Base-by-base conservation (phyloP, 2,329 filamentous ascomycete genomes). In the Tolypocladium amazonense region DNA sequence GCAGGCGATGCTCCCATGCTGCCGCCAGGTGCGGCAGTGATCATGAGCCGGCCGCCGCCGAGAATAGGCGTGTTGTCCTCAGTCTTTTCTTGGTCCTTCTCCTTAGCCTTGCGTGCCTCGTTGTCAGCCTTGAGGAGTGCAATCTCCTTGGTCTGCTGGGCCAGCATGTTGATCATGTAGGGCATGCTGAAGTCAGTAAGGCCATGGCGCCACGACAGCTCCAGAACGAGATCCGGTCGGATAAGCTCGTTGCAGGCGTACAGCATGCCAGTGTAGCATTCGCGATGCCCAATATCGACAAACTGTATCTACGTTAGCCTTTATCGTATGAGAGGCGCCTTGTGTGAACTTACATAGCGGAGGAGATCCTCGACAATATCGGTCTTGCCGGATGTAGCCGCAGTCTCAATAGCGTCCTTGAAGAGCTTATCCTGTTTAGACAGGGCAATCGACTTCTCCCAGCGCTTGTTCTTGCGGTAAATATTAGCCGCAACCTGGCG, bases 231-330 rank as follows among this genome's bases (percentile, higher is more conserved):
- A 71, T 97, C 92, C 4, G 95, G 88, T 23, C 91, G 90, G 67
- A 99, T 92, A 63, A 99, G 88, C 61, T 97, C 94, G 76, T 99
- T 96, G 82, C 94, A 99, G 58, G 95, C 88, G 72, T 99, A 99
- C 56, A 99, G 84, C 92, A 99, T 99, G 71, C 92, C 95, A n/a
- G 97, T 94, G 73, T 96, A 99, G 83, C 94, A 99, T 75, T 99
- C 94, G 63, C 93, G 92, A 81, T 93, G 96, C 68, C 95, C 94
- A 76, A 99, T 97, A 72, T 99, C 94, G 70, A 99, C 94, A 68
- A 99, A 99, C 93, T 97, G 72, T 1, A 56, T 25, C 43, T 14
- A 6, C 5, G 30, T 54, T 37, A 54, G 50, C 50, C n/a, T 54
- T 35, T 12, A 54, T 20, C 9, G 14, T 7, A 2, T 37, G 30